Conservation (phyloP, 768 basidiomycete genomes). For the Dentipellis fragilis region DNA sequence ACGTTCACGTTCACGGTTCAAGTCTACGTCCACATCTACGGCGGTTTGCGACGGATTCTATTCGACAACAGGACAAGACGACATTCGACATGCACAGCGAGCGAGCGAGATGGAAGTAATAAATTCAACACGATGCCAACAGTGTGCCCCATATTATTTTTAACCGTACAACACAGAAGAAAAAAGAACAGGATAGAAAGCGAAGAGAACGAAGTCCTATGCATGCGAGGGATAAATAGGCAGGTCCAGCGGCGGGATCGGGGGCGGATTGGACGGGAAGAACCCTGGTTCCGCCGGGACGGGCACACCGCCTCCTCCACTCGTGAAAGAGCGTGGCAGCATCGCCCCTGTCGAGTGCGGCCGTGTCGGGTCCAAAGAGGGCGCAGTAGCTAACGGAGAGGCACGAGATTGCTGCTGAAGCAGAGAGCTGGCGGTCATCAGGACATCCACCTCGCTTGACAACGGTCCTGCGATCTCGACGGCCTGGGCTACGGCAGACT, state of each 20-base stretch:
- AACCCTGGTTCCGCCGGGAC: slow-evolving; percentile 10
- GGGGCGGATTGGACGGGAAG: neutral
- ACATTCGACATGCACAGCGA: neutral
- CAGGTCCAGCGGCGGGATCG: slow-evolving; percentile 5
- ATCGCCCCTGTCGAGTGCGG: slow-evolving; percentile 26
- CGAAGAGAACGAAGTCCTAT: slow-evolving; percentile 3
- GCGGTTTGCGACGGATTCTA: slow-evolving; percentile 5
- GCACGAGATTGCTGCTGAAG: slow-evolving; percentile 33
- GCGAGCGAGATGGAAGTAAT: neutral
- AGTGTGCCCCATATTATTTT: neutral
- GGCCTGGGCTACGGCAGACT: slow-evolving; percentile 75
- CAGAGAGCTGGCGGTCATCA: slow-evolving; percentile 56
- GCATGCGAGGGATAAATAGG: slow-evolving; percentile 7
- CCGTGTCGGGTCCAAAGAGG: slow-evolving; percentile 21
- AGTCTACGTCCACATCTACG: too few species aligned
- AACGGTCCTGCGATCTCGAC: slow-evolving; percentile 65
- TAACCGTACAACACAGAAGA: slow-evolving; percentile 2
- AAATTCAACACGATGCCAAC: neutral
- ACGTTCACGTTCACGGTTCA: too few species aligned
- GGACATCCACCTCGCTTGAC: slow-evolving; percentile 73
- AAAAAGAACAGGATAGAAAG: neutral
- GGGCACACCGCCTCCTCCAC: neutral
- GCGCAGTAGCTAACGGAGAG: slow-evolving; percentile 19
- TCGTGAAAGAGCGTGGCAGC: slow-evolving; percentile 18
- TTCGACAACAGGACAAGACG: slow-evolving; percentile 10